Percentiles rank a stretch among this genome's conserved stretches.
Conservation (phyloP, 331 rosid genomes). For the Phaseolus coccineus region DNA sequence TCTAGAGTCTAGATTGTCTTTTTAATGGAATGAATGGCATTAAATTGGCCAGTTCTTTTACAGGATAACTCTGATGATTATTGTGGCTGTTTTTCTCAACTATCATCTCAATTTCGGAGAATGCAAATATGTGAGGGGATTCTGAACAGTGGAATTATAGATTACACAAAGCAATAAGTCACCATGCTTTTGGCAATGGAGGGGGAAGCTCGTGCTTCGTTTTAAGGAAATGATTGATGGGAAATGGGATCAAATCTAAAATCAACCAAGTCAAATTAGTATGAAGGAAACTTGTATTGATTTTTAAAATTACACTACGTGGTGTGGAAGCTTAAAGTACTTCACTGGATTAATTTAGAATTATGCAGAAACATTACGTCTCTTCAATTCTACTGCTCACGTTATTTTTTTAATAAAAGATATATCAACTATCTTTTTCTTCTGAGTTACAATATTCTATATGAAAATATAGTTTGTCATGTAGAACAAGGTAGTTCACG, state of each 20-base stretch:
- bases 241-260: background rate
- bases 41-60: constrained; percentile 35
- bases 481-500: no score
- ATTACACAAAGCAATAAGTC: background rate
- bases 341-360: no score
- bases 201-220: background rate
- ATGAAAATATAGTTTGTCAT: no score
- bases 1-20: constrained; percentile 46
- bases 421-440: no score
- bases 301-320: no score
- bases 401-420: no score
- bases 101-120: constrained; percentile 8
- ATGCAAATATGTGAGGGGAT: background rate
- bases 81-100: constrained; percentile 11
- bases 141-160: background rate
- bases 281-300: no score
- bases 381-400: no score
- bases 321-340: no score
- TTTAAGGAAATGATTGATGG: background rate
- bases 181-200: background rate
- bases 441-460: no score
- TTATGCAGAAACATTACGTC: no score
- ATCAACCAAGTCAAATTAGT: no score
- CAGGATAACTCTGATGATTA: background rate
- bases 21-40: constrained; percentile 48